A percentile compares a stretch with the other conserved stretches of the same genome.
phyloP scores from a whole-genome alignment of 805 yeast genomes.

The Metschnikowia drakensbergensis region DNA sequence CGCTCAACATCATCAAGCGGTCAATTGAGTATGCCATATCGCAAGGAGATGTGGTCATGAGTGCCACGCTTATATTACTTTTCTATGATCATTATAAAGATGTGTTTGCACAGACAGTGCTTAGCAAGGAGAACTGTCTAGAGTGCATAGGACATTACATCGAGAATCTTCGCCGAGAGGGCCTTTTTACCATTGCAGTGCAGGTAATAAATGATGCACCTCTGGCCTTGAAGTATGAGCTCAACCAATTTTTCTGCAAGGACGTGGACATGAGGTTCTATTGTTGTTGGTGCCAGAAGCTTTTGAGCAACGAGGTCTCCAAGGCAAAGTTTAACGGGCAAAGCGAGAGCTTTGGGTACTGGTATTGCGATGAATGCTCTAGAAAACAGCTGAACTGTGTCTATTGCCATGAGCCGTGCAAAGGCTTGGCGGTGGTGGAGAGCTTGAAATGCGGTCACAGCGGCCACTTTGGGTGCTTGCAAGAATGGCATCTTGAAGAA shows the following conservation, averaged over 20 bases:
- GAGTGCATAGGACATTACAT: conserved; percentile 58
- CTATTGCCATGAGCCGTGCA: conserved; percentile 72
- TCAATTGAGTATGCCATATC: conserved; percentile 51
- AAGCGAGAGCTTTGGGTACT: conserved; percentile 53
- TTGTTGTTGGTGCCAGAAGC: conserved; percentile 57
- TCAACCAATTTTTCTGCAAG: conserved; percentile 31
- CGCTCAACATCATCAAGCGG: conserved; percentile 45
- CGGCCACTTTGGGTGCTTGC: conserved; percentile 78
- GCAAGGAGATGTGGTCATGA: conserved; percentile 64
- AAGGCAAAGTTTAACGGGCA: conserved; percentile 32
- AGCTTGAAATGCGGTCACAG: conserved; percentile 76
- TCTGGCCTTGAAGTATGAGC: conserved; percentile 22
- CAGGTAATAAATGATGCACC: conserved; percentile 47
- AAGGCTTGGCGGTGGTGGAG: conserved; percentile 60
- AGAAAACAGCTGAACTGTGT: conserved; percentile 63
- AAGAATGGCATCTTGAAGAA: conserved; percentile 69
- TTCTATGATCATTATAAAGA: conserved; percentile 36
- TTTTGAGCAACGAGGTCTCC: conserved; percentile 56
- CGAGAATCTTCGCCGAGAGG: conserved; percentile 46
- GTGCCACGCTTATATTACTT: conserved; percentile 53
- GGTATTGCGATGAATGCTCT: conserved; percentile 80
- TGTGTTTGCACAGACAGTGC: conserved; percentile 10
- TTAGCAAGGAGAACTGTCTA: conserved; percentile 34
- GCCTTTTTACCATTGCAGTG: conserved; percentile 56
- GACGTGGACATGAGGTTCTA: conserved; percentile 44